phyloP scores from a whole-genome alignment of 441 rosid genomes.

The Eutrema salsugineum region DNA sequence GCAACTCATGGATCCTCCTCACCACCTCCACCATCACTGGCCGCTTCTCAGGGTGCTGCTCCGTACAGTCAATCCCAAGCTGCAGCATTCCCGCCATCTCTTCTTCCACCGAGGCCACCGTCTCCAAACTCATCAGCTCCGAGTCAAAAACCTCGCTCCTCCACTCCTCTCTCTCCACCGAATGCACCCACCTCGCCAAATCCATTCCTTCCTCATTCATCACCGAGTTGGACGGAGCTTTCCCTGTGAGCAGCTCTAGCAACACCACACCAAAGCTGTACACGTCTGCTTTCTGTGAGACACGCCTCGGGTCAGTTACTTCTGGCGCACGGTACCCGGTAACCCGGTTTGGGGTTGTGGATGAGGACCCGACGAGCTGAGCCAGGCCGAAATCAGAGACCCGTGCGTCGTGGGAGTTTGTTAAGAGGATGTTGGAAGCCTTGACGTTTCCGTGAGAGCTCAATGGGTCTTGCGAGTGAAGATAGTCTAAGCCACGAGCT shows the following conservation, averaged over 20 bases:
- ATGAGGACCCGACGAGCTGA: constrained; percentile 67
- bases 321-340: constrained; percentile 96
- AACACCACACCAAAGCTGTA: constrained; percentile 92
- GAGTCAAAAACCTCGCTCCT: constrained; percentile 82
- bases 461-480: constrained; percentile 72
- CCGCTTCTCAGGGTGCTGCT: constrained; percentile 82
- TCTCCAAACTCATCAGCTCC: constrained; percentile 77
- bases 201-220: constrained; percentile 93
- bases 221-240: constrained; percentile 78
- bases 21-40: constrained; percentile 72
- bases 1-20: constrained; percentile 55
- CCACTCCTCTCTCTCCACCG: constrained; percentile 88
- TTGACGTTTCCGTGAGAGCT: constrained; percentile 90
- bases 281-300: constrained; percentile 92
- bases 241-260: constrained; percentile 83
- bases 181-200: constrained; percentile 94
- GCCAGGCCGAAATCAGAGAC: constrained; percentile 92
- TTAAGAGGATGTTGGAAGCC: constrained; percentile 81
- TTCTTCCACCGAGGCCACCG: constrained; percentile 58
- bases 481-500: constrained; percentile 79
- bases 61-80: constrained; percentile 81
- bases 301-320: constrained; percentile 82
- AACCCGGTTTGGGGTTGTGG: constrained; percentile 62
- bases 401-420: constrained; percentile 69
- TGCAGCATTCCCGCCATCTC: constrained; percentile 89